Evolutionary conservation across 805 yeast genomes (phyloP), one percentile per base, ranked within the genome.

Genomic region (Kodamaea fukazawae): DNA sequence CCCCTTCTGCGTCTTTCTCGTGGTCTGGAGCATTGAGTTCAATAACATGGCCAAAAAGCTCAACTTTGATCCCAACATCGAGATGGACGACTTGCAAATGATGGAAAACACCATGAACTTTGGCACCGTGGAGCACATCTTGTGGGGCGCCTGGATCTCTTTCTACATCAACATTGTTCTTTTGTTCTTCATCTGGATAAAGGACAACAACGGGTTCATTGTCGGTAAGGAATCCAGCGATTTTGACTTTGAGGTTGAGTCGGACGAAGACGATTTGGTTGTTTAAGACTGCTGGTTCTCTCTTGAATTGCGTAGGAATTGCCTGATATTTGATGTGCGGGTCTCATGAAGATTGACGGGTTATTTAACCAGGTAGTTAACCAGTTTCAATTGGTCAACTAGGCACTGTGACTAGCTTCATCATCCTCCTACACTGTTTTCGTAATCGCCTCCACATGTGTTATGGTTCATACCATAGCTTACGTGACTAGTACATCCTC

Each of bases 171-270:
- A 41, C 11, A 42, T 59, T 43, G 18, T 38, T 6, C 28, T 40
- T 11, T 29, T 61, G 11, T 62, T 52, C 42, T 47, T 42, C 37
- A 54, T 60, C 34, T 62, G 67, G 67, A 50, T 61, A 29, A 59
- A 48, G 34, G 57, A 54, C 28, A 61, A 60, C 42, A 50, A 51
- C 41, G 67, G 64, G 27, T 32, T 10, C 14, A 20, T 23, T 17
- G 35, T 20, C 28, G 20, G 12, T 22, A 20, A 20, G 11, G 28
- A 32, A 4, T 20, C 14, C 23, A 22, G 16, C 4, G 35, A 32
- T 20, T 32, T 32, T 20, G 18, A 32, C 17, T 32, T 32, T 22
- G 35, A 32, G 17, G 35, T 32, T 32, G 28, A 32, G 11, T 32
- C 35, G 5, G 35, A 32, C 14, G 35, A 32, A 2, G 35, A 32